phyloP scores from a whole-genome alignment of 441 rosid species.

The Populus hybrid region DNA sequence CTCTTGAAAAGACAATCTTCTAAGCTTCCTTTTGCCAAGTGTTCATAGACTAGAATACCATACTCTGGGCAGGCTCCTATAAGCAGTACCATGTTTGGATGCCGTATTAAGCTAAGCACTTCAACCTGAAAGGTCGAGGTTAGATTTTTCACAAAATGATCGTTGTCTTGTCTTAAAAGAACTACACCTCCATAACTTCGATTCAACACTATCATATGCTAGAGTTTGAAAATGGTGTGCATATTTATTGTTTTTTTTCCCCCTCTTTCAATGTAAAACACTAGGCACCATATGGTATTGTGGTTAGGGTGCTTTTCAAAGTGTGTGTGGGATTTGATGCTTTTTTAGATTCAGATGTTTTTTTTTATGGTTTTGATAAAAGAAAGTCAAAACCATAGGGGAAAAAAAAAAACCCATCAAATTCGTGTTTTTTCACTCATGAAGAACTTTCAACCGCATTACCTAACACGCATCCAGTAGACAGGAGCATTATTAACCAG shows the following conservation, averaged over 20 bases:
- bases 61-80: conserved; percentile 40
- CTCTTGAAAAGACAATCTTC: conserved; percentile 38
- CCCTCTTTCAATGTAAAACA: no score
- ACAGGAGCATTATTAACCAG: background rate
- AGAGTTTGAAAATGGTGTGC: background rate
- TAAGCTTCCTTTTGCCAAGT: conserved; percentile 36
- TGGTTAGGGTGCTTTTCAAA: background rate
- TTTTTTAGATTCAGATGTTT: background rate
- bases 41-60: conserved; percentile 31
- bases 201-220: background rate
- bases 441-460: background rate
- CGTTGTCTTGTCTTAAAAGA: background rate
- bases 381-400: background rate
- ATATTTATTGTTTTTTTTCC: no score
- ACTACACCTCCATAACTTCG: background rate
- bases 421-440: background rate
- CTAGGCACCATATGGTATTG: background rate
- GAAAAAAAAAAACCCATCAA: background rate
- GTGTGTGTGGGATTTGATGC: background rate
- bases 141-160: background rate
- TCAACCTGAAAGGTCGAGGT: conserved; percentile 32
- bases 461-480: background rate
- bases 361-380: background rate
- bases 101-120: conserved; percentile 49
- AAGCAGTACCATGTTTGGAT: conserved; percentile 56